Base-by-base conservation (phyloP, 1,139 yeast genomes). In the Pichia sp. region DNA sequence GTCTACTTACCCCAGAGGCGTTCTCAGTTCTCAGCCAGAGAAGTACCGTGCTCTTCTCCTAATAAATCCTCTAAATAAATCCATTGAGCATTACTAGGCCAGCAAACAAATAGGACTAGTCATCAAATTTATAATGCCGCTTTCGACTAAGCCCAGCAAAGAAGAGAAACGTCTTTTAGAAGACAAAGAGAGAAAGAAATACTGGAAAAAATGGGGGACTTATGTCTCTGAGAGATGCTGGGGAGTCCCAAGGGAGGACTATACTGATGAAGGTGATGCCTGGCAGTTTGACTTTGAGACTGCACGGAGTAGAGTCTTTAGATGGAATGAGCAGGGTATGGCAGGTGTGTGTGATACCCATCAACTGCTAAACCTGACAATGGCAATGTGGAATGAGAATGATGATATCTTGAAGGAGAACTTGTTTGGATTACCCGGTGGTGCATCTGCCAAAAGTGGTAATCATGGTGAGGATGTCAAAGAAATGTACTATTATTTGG, bases 271-370 rank as follows among this genome's bases (percentile, higher is more conserved):
- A 51, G 97, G 97, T 31, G 91, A 87, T 49, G 96, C 96, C 3
- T 88, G 97, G 97, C 71, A 79, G 25, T 88, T 88, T 59, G 87
- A 94, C 9, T 87, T 87, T 58, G 94, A 85, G 42, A 88, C 85
- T 45, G 84, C 94, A 4, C 70, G 77, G 46, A 74, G 93, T 20
- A 69, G 97, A 53, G 77, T 85, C 14, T 88, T 84, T 56, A 69
- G 97, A 37, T 88, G 97, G 97, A 95, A 96, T 33, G 97, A 88
- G 59, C 97, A 88, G 56, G 97, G 97, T 4, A 66, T 88, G 50
- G 94, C 94, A 9, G 97, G 97, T 37, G 83, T 86, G 16, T 74
- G 85, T 41, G 97, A 88, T 56, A 77, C 85, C 47, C 88, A 85
- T 51, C 96, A 85, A 56, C 60, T 74, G 51, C 65, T 85, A 37